Percentiles rank a stretch among this genome's conserved stretches.
phyloP scores from a whole-genome alignment of 345 rosid species.

The Xanthoceras sorbifolium region DNA sequence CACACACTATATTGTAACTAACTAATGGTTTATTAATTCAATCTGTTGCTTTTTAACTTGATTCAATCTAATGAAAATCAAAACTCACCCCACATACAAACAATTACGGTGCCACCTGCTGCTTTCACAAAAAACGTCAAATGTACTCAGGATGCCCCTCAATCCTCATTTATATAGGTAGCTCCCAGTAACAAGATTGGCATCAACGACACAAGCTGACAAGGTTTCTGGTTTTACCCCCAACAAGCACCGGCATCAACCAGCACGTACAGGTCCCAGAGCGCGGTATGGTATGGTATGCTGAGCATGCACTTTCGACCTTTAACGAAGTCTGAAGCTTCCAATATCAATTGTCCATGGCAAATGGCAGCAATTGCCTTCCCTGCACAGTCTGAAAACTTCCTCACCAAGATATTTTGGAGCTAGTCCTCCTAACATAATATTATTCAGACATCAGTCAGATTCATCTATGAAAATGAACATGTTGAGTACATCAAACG shows the following conservation, averaged over 20 bases:
- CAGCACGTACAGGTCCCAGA: slow-evolving; percentile 59
- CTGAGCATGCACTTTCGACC: slow-evolving; percentile 76
- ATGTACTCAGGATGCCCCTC: slow-evolving; percentile 75
- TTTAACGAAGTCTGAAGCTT: slow-evolving; percentile 57
- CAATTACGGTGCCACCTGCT: slow-evolving; percentile 56
- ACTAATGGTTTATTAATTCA: too few species aligned
- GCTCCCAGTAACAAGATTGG: slow-evolving; percentile 69
- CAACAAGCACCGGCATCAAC: slow-evolving; percentile 80
- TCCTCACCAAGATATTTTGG: slow-evolving; percentile 78
- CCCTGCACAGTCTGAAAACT: slow-evolving; percentile 54
- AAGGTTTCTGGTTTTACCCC: slow-evolving; percentile 65
- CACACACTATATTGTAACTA: too few species aligned
- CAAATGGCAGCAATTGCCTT: slow-evolving; percentile 76
- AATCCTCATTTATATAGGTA: too few species aligned
- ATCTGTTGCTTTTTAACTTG: too few species aligned
- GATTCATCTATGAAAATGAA: too few species aligned
- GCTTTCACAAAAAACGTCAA: slow-evolving; percentile 60
- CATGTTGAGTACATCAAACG: too few species aligned
- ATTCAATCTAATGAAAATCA: too few species aligned
- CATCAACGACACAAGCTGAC: slow-evolving; percentile 65
- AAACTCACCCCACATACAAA: too few species aligned
- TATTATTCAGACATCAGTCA: too few species aligned
- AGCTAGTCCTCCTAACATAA: slow-evolving; percentile 89
- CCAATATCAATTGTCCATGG: slow-evolving; percentile 79
- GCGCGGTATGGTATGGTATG: too few species aligned